Base-by-base conservation (phyloP, 768 basidiomycete genomes). In the Leccinum olivaceopallidum region DNA sequence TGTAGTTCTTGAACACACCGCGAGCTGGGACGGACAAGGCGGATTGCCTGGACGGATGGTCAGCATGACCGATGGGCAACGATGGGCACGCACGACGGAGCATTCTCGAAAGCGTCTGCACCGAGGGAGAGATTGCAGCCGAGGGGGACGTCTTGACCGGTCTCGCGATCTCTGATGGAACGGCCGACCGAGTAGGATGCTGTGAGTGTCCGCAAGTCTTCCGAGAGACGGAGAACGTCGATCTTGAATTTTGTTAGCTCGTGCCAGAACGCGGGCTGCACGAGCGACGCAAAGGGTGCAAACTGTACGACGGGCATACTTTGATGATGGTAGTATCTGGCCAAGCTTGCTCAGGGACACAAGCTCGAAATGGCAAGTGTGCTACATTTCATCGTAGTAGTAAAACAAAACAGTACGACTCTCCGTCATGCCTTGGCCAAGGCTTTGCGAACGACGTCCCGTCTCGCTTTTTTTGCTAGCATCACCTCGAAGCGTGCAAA, bases 181-280 rank as follows among this genome's bases (percentile, higher is more conserved):
- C 87, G 78, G 3, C 92, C 95, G 22, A 85, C 76, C 0, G 88
- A 74, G 67, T 96, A 93, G 4, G 85, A 82, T 2, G 83, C 95
- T 4, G 73, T 67, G 52, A 96, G 75, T 2, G 86, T 74, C 9
- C 93, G 67, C 0, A 85, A 80, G 4, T 83, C 84, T 62, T 95
- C 90, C 3, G 89, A 89, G 26, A 98, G 83, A 62, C 86, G 86
- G 47, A 95, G 85, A 14, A 92, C 86, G 72, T 98, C 94, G 68
- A 99, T 86, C 81, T 99, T 99, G 76, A 94, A 76, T 30, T 82
- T 77, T 2, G 92, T 91, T 44, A 99, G 88, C 55, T 88, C 85
- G 65, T 96, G 91, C 95, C 95, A 99, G 74, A 98, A 94, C 3
- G 86, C 81, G 1, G 97, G 95, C 62, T 94, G 88, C 2, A 97